Base-by-base conservation (phyloP, 2,329 filamentous ascomycete genomes). In the Paraphaeosphaeria sporulosa region DNA sequence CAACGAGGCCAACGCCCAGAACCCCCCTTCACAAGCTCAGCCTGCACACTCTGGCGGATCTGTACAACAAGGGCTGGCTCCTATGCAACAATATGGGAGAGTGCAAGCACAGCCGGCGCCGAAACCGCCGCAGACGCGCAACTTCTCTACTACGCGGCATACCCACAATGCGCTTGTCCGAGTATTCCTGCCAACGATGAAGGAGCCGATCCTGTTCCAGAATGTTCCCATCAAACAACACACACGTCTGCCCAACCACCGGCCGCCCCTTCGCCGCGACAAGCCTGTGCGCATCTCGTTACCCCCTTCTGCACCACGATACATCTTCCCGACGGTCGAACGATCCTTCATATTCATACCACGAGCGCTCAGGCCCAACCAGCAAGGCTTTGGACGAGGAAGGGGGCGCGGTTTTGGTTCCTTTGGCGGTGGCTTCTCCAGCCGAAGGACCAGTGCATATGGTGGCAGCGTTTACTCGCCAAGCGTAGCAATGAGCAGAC, bases 281-380 rank as follows among this genome's bases (percentile, higher is more conserved):
- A 99, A 98, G 76, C 95, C 95, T 8, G 95, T 98, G 43, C 90
- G 95, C 53, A 92, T 99, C 67, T 97, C 93, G 9, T 84, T 99
- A 44, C 94, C 95, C 1, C 85, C 90, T 30, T 86, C 91, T 64
- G 83, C 88, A 13, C 91, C 93, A 38, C 88, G 91, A 64, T 97
- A 97, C 78, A 94, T 97, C 62, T 97, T 95, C 79, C 95, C 95
- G 6, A 91, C 93, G 2, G 84, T 87, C 49, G 94, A 97, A 71
- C 86, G 95, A 65, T 98, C 95, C 0, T 99, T 99, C 78, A 96
- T 97, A 71, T 99, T 99, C 80, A 99, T 99, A 62, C 95, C 95
- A 13, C 87, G 95, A 67, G 94, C 94, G 12, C 86, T 97, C 81
- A 88, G 95, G 67, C 95, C 95, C 15, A 97, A 97, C 75, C 93